Conservation (phyloP, 2,329 filamentous ascomycete genomes). For the Amauroascus verrucosus region DNA sequence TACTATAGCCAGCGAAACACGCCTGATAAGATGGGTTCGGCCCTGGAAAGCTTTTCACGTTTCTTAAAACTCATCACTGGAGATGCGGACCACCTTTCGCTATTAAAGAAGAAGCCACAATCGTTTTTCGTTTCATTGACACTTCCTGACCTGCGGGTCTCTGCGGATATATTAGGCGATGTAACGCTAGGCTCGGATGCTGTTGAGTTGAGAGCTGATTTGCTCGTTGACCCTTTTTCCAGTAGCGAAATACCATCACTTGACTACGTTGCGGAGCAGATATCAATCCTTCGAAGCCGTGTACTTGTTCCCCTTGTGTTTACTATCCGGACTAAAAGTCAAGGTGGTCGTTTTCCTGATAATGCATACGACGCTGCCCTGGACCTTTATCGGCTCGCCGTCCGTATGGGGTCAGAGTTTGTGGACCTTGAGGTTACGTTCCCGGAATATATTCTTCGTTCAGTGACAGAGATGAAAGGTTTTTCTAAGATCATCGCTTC, state of each 20-base stretch:
- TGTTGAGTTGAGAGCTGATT: constrained; percentile 85
- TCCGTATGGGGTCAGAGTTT: constrained; percentile 81
- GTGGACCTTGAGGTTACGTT: constrained; percentile 86
- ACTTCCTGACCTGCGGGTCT: constrained; percentile 58
- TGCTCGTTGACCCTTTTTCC: constrained; percentile 62
- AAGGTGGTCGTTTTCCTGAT: constrained; percentile 84
- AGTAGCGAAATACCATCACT: constrained; percentile 49
- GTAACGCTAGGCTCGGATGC: constrained; percentile 81
- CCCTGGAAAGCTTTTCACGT: constrained; percentile 59
- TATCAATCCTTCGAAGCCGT: constrained; percentile 64
- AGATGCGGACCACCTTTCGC: constrained; percentile 43
- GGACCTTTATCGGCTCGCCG: constrained; percentile 63
- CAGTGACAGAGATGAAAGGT: constrained; percentile 58
- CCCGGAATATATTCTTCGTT: constrained; percentile 62
- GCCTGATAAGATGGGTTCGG: constrained; percentile 40
- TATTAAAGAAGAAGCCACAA: constrained; percentile 54
- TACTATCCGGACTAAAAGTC: constrained; percentile 73
- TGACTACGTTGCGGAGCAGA: constrained; percentile 71
- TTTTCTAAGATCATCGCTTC: constrained; percentile 82
- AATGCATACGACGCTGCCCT: constrained; percentile 59
- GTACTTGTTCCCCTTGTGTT: constrained; percentile 78
- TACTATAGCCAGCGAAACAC: constrained; percentile 70
- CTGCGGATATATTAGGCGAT: constrained; percentile 55
- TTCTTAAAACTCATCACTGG: constrained; percentile 64
- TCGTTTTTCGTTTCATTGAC: constrained; percentile 94